phyloP scores from a whole-genome alignment of 2,329 filamentous ascomycete species.

The Leptodontidium sp. region DNA sequence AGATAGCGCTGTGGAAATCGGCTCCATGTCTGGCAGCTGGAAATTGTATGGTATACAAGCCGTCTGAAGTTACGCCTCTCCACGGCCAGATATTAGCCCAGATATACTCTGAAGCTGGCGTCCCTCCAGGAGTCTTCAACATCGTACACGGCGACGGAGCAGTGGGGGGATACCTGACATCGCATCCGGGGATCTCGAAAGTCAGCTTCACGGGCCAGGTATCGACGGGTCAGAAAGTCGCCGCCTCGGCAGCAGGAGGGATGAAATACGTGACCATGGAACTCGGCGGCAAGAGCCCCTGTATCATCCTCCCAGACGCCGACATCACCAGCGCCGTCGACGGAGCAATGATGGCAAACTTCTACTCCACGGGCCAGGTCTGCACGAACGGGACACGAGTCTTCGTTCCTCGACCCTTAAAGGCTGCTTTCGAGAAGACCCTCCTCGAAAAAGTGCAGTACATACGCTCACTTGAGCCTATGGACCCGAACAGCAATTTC shows the following conservation, averaged over 20 bases:
- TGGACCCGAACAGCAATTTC: slow-evolving; percentile 79
- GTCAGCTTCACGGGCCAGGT: slow-evolving; percentile 92
- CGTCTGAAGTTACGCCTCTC: slow-evolving; percentile 86
- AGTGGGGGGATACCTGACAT: slow-evolving; percentile 77
- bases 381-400: slow-evolving; percentile 93
- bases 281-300: slow-evolving; percentile 85
- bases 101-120: slow-evolving; percentile 79
- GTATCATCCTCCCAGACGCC: slow-evolving; percentile 82
- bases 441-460: slow-evolving; percentile 75
- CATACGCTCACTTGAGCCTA: slow-evolving; percentile 76
- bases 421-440: slow-evolving; percentile 71
- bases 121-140: slow-evolving; percentile 87
- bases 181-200: slow-evolving; percentile 78
- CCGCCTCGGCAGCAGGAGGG: slow-evolving; percentile 73
- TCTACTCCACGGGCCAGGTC: slow-evolving; percentile 89
- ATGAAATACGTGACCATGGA: slow-evolving; percentile 97
- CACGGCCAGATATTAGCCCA: slow-evolving; percentile 79
- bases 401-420: slow-evolving; percentile 75
- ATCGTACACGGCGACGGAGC: slow-evolving; percentile 83
- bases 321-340: slow-evolving; percentile 83
- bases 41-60: slow-evolving; percentile 92
- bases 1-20: slow-evolving; percentile 91
- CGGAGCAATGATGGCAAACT: slow-evolving; percentile 92
- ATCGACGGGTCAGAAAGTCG: slow-evolving; percentile 82
- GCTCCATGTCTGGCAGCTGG: slow-evolving; percentile 85